Evolutionary conservation across 495 filamentous ascomycete species (phyloP).

Genomic region (Hypoxylon fragiforme): DNA sequence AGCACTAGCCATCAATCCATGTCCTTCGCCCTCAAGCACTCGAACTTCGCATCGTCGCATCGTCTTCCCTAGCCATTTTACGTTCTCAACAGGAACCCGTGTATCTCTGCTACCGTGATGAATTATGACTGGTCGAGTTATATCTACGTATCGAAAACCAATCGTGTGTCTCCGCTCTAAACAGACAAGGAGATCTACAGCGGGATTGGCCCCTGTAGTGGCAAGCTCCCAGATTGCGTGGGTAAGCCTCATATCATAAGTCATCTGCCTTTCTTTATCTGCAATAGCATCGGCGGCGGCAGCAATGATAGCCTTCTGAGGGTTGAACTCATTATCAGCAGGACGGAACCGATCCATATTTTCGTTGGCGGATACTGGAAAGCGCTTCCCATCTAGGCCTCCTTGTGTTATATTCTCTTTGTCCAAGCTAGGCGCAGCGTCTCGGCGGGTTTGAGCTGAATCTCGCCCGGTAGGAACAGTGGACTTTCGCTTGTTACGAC

Average conservation of each 20-base stretch:
- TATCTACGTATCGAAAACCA: conserved; percentile 96
- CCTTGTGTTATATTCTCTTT: conserved; percentile 47
- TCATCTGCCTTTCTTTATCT: conserved; percentile 71
- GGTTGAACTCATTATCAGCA: conserved; percentile 30
- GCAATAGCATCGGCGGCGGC: conserved; percentile 54
- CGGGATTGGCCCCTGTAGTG: conserved; percentile 88
- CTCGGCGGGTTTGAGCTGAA: conserved; percentile 33
- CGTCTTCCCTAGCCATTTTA: conserved; percentile 88
- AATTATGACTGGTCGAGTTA: conserved; percentile 85
- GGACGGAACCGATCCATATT: conserved; percentile 45
- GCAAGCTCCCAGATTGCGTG: conserved; percentile 94
- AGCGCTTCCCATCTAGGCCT: conserved; percentile 18
- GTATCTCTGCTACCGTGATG: conserved; percentile 92
- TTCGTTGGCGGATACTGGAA: conserved; percentile 36
- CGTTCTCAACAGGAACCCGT: conserved; percentile 91
- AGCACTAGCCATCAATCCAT: conserved; percentile 95
- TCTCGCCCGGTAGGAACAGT: conserved; percentile 41
- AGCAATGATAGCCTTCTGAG: conserved; percentile 44
- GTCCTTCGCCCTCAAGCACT: conserved; percentile 87
- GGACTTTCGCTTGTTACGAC: conserved; percentile 62
- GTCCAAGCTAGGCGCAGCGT: conserved; percentile 37
- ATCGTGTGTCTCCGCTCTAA: conserved; percentile 89
- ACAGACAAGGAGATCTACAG: conserved; percentile 89
- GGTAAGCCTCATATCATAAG: conserved; percentile 85
- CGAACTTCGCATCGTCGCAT: conserved; percentile 93